These are phyloP conservation scores for Psilocybe cyanescens DNA, from an alignment of 768 basidiomycete species.

Conservation along the genomic window DNA sequence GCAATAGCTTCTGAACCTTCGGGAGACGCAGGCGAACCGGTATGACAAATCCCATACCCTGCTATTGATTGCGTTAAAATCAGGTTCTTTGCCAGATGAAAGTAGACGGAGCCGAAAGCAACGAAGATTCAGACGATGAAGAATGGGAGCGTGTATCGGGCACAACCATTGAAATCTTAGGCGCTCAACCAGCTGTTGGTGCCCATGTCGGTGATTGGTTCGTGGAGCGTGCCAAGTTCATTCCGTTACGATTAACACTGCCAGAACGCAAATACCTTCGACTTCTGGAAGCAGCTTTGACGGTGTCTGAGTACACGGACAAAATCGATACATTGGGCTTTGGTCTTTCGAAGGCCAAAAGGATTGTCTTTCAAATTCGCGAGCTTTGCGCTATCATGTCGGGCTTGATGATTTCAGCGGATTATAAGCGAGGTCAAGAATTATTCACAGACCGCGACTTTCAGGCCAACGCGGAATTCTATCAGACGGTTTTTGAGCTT, in stretches of 20 bases:
- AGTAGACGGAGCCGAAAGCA: conserved; percentile 35
- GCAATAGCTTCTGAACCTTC: conserved; percentile 6
- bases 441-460: conserved; percentile 85
- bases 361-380: conserved; percentile 85
- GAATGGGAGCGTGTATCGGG: conserved; percentile 44
- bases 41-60: conserved; percentile 10
- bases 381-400: conserved; percentile 90
- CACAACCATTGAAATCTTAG: conserved; percentile 41
- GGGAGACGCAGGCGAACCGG: conserved; percentile 35
- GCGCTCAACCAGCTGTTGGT: conserved; percentile 63
- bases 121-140: conserved; percentile 42
- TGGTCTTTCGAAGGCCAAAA: conserved; percentile 80
- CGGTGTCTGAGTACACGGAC: conserved; percentile 88
- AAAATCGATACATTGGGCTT: conserved; percentile 85
- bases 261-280: conserved; percentile 84
- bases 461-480: conserved; percentile 78
- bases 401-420: conserved; percentile 78
- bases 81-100: conserved; percentile 44
- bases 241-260: conserved; percentile 77
- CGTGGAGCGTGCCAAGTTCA: conserved; percentile 78
- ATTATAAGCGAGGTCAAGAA: conserved; percentile 89
- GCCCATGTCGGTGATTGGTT: conserved; percentile 82
- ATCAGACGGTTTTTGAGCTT: conserved; percentile 79
- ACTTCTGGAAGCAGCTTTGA: conserved; percentile 82
- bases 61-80: background rate